Evolutionary conservation across 805 yeast genomes (phyloP).

Genomic region (Pichia sporocuriosa): DNA sequence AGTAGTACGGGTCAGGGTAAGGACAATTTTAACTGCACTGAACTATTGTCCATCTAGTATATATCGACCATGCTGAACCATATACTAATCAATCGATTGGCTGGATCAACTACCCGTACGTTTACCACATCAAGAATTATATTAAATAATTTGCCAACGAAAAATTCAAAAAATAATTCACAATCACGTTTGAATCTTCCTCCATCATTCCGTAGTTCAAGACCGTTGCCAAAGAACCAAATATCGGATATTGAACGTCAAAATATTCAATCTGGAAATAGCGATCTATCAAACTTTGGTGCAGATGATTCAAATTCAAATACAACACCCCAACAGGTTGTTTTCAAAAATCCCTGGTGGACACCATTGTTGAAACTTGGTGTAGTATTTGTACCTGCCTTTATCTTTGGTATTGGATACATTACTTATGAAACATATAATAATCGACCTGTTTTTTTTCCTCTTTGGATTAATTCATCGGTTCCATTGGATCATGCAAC

Average conservation of each 20-base stretch:
- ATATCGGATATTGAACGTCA: constrained; percentile 10
- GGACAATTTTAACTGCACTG: too few species aligned
- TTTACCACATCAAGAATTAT: too few species aligned
- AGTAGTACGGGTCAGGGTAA: too few species aligned
- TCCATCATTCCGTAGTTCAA: constrained; percentile 17
- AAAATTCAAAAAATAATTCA: background rate
- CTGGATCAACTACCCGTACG: too few species aligned
- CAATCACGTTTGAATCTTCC: constrained; percentile 10
- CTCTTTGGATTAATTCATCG: constrained; percentile 25
- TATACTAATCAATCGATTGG: too few species aligned
- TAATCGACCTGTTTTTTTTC: constrained; percentile 28
- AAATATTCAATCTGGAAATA: constrained; percentile 1
- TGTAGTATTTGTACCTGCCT: constrained; percentile 12
- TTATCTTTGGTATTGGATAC: constrained; percentile 22
- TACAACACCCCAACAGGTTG: constrained; percentile 2
- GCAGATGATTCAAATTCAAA: background rate
- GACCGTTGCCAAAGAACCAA: constrained; percentile 16
- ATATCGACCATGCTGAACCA: too few species aligned
- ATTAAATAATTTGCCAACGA: too few species aligned
- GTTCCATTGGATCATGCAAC: constrained; percentile 22
- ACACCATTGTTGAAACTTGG: constrained; percentile 12
- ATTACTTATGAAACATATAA: constrained; percentile 25
- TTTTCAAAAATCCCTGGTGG: constrained; percentile 16
- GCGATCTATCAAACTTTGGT: background rate
- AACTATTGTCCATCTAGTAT: too few species aligned